phyloP scores from a whole-genome alignment of 1,139 yeast genomes.

The Zygosaccharomyces sapae region DNA sequence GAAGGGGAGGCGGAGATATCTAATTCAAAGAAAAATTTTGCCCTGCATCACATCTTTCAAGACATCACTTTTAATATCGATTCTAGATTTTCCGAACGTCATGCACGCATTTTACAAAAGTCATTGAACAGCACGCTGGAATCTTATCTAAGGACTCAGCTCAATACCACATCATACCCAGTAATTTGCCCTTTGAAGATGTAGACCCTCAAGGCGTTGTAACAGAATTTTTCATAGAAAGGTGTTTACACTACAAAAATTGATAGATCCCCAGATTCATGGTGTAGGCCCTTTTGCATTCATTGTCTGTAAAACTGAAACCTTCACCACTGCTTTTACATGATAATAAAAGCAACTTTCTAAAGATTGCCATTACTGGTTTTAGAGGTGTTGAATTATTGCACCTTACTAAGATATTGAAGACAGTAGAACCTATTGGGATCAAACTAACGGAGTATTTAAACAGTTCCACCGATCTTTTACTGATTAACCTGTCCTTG shows the following conservation, averaged over 20 bases:
- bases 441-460: conserved; percentile 50
- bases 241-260: conserved; percentile 60
- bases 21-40: too few species aligned
- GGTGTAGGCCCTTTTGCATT: conserved; percentile 63
- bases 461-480: conserved; percentile 53
- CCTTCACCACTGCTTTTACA: conserved; percentile 18
- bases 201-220: conserved; percentile 29
- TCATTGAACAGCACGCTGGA: conserved; percentile 31
- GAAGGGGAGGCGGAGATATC: conserved; percentile 1
- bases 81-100: conserved; percentile 19
- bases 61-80: conserved; percentile 18
- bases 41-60: conserved; percentile 18
- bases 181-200: conserved; percentile 19
- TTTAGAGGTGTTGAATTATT: conserved; percentile 77
- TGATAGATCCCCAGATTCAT: conserved; percentile 52
- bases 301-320: conserved; percentile 35
- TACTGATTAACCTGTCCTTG: conserved; percentile 54
- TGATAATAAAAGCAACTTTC: conserved; percentile 24
- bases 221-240: conserved; percentile 85
- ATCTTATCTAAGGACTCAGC: conserved; percentile 2
- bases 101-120: conserved; percentile 22
- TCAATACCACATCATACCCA: conserved; percentile 22
- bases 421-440: conserved; percentile 43
- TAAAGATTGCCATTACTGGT: conserved; percentile 68
- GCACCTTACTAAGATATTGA: conserved; percentile 64